phyloP scores from a whole-genome alignment of 108 stramenopile species.

The Fistulifera solaris region DNA sequence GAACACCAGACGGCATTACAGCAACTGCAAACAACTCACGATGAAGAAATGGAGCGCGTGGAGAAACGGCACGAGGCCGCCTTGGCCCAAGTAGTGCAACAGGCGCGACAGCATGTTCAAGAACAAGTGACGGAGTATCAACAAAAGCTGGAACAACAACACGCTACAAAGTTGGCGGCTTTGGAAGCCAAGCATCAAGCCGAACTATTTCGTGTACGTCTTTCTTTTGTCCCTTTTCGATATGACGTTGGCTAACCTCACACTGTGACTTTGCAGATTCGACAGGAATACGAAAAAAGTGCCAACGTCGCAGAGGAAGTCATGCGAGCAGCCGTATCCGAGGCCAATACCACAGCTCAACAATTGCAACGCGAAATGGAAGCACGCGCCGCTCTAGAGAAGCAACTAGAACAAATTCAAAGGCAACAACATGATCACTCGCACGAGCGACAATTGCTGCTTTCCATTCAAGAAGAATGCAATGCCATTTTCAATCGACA shows the following conservation, averaged over 20 bases:
- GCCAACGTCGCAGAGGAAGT: neutral
- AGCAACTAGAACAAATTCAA: neutral
- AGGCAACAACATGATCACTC: no score
- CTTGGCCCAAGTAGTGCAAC: neutral
- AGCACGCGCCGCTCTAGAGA: neutral
- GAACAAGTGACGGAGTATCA: neutral
- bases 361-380: neutral
- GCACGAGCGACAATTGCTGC: no score
- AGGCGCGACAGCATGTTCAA: neutral
- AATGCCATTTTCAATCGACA: no score
- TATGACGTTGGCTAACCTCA: no score
- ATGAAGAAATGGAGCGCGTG: neutral
- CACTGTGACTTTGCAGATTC: neutral
- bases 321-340: neutral
- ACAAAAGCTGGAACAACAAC: neutral
- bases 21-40: neutral
- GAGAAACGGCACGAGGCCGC: constrained; percentile 1
- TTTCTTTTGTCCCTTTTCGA: no score
- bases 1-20: neutral
- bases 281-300: neutral
- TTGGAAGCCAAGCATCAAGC: neutral
- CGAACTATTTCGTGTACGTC: neutral
- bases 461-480: no score
- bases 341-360: neutral
- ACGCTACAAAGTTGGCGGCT: neutral